Evolutionary conservation across 1,284 basidiomycete genomes (phyloP), one percentile per base, ranked within the genome.

Genomic region (Pascua sp.): DNA sequence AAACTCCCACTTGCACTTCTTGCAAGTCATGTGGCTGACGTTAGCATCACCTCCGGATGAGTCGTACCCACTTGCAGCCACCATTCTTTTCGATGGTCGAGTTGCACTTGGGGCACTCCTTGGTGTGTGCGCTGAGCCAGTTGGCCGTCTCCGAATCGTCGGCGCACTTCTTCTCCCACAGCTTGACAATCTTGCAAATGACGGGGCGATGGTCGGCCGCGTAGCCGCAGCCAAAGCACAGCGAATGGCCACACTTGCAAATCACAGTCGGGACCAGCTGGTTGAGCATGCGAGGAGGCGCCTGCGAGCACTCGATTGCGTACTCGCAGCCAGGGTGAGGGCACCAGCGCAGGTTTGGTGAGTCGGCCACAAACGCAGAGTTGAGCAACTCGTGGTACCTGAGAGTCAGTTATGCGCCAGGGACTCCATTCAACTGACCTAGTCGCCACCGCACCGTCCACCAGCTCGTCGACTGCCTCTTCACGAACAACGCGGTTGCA

Each of bases 11-110:
- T 91, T 93, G 83, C 93, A 96, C 80, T 95, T 96, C 83, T 95
- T 94, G 82, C 93, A 96, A n/a, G 92, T 96, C 93, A 96, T 96
- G 77, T 96, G 93, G 81, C 90, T 93, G 52, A 4, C 4, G n/a
- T 45, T 42, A 66, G 52, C 32, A 41, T 24, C 16, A 44, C 18
- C 12, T 13, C n/a, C 18, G 11, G 5, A 41, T 13, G 32, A 16
- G 7, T 24, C 17, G 9, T 40, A 53, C 89, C 71, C 73, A 93
- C 91, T 96, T 95, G 90, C 95, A 98, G 5, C 95, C 94, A n/a
- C 95, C 94, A 67, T 98, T 98, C 87, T 98, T 98, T 83, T 98
- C 94, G 64, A 98, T 98, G 51, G 94, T 97, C 67, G 91, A 93
- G 72, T 90, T 86, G 77, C 95, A 98, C 73, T 91, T 88, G 47